Evolutionary conservation across 345 rosid species (phyloP).

Genomic region (Physaria fendleri): DNA sequence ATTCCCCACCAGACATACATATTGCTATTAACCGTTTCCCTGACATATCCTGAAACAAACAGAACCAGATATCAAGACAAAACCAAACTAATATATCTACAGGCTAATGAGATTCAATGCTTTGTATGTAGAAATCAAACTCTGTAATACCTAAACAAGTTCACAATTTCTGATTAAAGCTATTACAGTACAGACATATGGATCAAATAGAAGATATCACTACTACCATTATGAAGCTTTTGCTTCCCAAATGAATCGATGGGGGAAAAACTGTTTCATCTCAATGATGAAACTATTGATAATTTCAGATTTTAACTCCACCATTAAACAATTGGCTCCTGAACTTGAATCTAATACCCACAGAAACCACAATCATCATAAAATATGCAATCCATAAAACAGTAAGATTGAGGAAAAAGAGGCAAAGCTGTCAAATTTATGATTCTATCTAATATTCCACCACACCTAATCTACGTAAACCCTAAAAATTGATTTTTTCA

Average conservation of each 20-base stretch:
- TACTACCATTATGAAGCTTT: background rate
- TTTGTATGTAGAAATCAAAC: background rate
- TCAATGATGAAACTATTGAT: background rate
- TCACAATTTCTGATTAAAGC: too few relatives aligned
- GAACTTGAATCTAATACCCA: background rate
- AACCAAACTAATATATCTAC: too few relatives aligned
- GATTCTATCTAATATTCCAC: background rate
- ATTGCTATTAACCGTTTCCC: conserved; percentile 49
- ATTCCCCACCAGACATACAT: conserved; percentile 34
- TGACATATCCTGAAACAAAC: conserved; percentile 46
- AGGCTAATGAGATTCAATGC: too few relatives aligned
- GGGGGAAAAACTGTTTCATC: background rate
- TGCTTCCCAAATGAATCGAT: background rate
- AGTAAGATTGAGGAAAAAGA: background rate
- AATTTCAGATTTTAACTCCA: background rate
- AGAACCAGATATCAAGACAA: background rate
- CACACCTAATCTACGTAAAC: background rate
- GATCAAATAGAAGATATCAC: too few relatives aligned
- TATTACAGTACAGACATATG: too few relatives aligned
- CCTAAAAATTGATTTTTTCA: conserved; percentile 7
- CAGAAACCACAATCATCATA: conserved; percentile 2
- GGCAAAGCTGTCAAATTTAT: conserved; percentile 8
- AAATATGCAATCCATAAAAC: background rate
- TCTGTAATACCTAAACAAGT: conserved; percentile 7
- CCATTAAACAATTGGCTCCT: background rate